Conservation (phyloP, 352 stramenopile species). For the Globisporangium spinosum region DNA sequence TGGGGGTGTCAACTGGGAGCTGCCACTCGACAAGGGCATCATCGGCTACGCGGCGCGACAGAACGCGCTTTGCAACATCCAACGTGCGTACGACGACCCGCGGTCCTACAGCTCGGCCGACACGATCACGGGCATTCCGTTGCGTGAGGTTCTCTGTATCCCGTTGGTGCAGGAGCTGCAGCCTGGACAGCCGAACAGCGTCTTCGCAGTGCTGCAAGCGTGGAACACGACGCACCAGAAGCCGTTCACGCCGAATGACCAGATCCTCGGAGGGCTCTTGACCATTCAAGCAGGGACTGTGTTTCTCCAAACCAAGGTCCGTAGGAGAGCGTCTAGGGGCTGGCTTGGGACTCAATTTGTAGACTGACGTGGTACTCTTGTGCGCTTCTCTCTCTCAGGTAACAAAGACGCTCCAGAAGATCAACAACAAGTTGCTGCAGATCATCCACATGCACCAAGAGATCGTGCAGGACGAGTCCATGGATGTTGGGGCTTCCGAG, state of each 20-base stretch:
- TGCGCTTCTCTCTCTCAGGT: constrained; percentile 9
- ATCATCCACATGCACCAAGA: constrained; percentile 44
- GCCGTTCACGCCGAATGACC: constrained; percentile 68
- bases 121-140: constrained; percentile 54
- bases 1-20: constrained; percentile 44
- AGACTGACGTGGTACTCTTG: background rate
- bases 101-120: constrained; percentile 78
- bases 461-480: constrained; percentile 26
- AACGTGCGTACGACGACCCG: constrained; percentile 63
- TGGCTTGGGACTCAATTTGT: background rate
- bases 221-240: constrained; percentile 77
- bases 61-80: constrained; percentile 59
- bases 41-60: constrained; percentile 45
- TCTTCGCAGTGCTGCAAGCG: constrained; percentile 59
- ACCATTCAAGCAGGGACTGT: constrained; percentile 58
- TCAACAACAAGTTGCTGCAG: constrained; percentile 56
- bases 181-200: constrained; percentile 26
- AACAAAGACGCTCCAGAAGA: constrained; percentile 44
- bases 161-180: constrained; percentile 60
- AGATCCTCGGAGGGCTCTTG: constrained; percentile 58
- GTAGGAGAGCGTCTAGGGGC: background rate
- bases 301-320: constrained; percentile 40
- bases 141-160: constrained; percentile 61
- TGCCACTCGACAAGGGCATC: constrained; percentile 74
- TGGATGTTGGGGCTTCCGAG: background rate